Percentiles rank a stretch among this genome's conserved stretches.
These are phyloP conservation scores for Pichia manshurica DNA, from an alignment of 805 yeast species.

Conservation along the genomic window DNA sequence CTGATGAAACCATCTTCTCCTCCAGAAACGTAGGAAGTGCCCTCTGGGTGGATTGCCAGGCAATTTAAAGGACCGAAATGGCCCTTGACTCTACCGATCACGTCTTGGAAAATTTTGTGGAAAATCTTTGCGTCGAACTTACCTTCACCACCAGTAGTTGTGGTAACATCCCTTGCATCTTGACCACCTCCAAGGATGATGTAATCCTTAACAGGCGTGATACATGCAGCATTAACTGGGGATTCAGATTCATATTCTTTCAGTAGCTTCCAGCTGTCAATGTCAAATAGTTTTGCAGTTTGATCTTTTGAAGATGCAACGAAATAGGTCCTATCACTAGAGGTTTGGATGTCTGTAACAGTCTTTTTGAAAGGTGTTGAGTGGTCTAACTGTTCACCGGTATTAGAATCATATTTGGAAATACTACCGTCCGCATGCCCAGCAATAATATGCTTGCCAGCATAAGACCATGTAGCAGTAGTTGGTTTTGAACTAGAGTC, in stretches of 20 bases:
- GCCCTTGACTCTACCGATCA: constrained; percentile 94
- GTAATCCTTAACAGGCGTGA: constrained; percentile 88
- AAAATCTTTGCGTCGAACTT: constrained; percentile 94
- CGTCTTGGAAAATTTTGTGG: constrained; percentile 93
- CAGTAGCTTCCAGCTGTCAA: constrained; percentile 63
- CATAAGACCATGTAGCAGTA: constrained; percentile 84
- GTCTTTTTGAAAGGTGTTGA: constrained; percentile 67
- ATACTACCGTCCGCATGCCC: constrained; percentile 86
- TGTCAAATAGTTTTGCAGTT: constrained; percentile 70
- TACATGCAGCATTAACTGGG: constrained; percentile 91
- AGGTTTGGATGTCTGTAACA: constrained; percentile 86
- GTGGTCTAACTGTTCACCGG: constrained; percentile 62
- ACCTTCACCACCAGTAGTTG: constrained; percentile 91
- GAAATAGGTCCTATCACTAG: constrained; percentile 82
- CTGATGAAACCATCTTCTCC: constrained; percentile 98
- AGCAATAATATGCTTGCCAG: constrained; percentile 67
- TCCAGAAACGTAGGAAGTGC: constrained; percentile 90
- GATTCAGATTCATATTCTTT: constrained; percentile 83
- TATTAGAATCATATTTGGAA: constrained; percentile 68
- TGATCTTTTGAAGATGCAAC: constrained; percentile 92
- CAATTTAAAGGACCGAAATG: constrained; percentile 98
- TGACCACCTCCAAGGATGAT: constrained; percentile 98
- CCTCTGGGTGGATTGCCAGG: constrained; percentile 91
- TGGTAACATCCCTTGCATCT: constrained; percentile 96
- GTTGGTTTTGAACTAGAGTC: constrained; percentile 51